Conservation (phyloP, 257 asterid genomes). For the Nicotiana tabacum region DNA sequence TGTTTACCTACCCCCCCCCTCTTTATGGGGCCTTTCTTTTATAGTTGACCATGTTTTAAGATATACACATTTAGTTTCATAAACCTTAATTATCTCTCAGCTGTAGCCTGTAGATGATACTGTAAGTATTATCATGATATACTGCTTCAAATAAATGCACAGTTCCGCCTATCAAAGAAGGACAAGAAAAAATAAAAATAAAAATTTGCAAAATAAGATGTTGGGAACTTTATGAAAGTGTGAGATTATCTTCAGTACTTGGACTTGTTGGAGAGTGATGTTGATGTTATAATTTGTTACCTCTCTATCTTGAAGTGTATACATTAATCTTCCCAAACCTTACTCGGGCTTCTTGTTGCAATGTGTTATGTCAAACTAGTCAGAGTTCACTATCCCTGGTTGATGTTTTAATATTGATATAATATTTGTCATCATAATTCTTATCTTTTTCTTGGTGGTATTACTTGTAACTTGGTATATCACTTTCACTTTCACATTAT, state of each 20-base stretch:
- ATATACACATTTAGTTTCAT: background rate
- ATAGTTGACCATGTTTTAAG: background rate
- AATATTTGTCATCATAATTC: background rate
- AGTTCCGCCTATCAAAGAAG: background rate
- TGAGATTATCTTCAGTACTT: background rate
- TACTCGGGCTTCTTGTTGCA: too few species aligned
- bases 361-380: background rate
- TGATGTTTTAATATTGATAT: background rate
- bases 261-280: background rate
- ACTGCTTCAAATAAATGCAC: background rate
- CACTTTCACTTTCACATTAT: background rate
- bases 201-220: background rate
- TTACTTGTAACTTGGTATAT: background rate
- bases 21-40: background rate
- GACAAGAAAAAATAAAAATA: too few species aligned
- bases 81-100: background rate
- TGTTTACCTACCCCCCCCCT: background rate
- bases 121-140: background rate
- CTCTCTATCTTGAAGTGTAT: too few species aligned
- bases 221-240: background rate
- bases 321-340: too few species aligned
- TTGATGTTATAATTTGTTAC: too few species aligned
- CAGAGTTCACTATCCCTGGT: background rate
- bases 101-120: too few species aligned
- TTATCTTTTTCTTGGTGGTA: background rate